phyloP scores from a whole-genome alignment of 2,329 filamentous ascomycete species.

The Davidsoniella australis region DNA sequence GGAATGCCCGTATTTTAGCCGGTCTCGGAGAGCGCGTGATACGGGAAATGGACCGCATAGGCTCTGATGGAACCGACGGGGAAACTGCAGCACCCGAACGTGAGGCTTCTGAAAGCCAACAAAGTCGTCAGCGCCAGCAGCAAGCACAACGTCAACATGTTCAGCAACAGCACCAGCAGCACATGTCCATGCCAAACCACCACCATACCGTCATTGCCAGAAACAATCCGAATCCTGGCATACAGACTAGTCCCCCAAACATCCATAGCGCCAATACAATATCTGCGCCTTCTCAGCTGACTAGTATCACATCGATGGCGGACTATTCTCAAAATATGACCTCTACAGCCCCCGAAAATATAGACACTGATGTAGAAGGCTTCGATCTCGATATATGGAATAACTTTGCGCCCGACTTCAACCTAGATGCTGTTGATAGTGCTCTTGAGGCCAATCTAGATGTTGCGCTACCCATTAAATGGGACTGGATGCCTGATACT shows the following conservation, averaged over 20 bases:
- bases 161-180: not conserved
- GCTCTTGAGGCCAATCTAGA: conserved; percentile 37
- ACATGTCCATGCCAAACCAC: not conserved
- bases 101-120: conserved; percentile 16
- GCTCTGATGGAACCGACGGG: conserved; percentile 22
- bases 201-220: not conserved
- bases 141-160: not conserved
- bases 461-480: conserved; percentile 34
- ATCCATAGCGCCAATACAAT: not conserved
- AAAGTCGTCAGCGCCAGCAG: not conserved
- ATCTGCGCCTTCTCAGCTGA: not conserved
- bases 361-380: conserved; percentile 2
- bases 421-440: conserved; percentile 35
- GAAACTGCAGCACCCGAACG: conserved; percentile 17
- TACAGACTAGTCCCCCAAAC: too few relatives aligned
- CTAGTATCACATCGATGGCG: not conserved
- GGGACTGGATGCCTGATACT: conserved; percentile 27
- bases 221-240: too few relatives aligned
- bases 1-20: conserved; percentile 37
- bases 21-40: conserved; percentile 37
- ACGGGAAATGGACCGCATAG: conserved; percentile 38
- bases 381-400: conserved; percentile 12
- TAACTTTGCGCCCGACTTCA: conserved; percentile 34
- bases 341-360: not conserved
- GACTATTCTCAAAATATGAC: conserved; percentile 3